These are phyloP conservation scores for Eremochloa ophiuroides DNA, from an alignment of 176 grass and related monocot genomes.

Conservation along the genomic window DNA sequence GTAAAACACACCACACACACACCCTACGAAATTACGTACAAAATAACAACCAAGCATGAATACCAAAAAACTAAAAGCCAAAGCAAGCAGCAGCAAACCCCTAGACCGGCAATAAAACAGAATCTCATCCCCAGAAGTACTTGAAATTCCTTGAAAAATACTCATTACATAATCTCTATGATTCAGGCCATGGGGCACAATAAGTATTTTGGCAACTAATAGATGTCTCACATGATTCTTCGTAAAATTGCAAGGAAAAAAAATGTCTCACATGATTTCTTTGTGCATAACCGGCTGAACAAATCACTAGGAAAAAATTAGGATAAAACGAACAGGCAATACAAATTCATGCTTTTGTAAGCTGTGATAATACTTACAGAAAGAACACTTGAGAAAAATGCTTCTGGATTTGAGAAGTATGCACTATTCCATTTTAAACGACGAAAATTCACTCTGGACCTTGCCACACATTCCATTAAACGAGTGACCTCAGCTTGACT, in stretches of 20 bases:
- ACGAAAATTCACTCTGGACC: neutral
- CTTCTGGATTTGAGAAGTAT: neutral
- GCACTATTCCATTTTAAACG: neutral
- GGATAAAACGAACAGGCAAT: neutral
- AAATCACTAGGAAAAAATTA: too few relatives aligned
- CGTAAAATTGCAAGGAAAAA: neutral
- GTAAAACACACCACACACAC: too few relatives aligned
- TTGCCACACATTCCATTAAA: neutral
- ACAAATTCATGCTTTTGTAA: neutral
- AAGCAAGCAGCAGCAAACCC: neutral
- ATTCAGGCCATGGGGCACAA: neutral
- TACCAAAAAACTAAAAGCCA: neutral
- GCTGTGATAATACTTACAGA: neutral
- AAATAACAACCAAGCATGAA: neutral
- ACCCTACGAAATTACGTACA: neutral
- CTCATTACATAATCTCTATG: neutral
- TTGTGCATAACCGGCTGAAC: too few relatives aligned
- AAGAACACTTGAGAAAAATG: neutral
- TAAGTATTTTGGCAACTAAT: neutral
- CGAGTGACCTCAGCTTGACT: neutral
- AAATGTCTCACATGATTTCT: neutral
- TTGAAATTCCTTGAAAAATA: neutral
- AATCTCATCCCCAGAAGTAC: neutral
- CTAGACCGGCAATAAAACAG: neutral
- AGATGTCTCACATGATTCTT: neutral